Percentiles rank a stretch among this genome's conserved stretches.
phyloP scores from a whole-genome alignment of 352 stramenopile species.

The Phytophthora quininea region DNA sequence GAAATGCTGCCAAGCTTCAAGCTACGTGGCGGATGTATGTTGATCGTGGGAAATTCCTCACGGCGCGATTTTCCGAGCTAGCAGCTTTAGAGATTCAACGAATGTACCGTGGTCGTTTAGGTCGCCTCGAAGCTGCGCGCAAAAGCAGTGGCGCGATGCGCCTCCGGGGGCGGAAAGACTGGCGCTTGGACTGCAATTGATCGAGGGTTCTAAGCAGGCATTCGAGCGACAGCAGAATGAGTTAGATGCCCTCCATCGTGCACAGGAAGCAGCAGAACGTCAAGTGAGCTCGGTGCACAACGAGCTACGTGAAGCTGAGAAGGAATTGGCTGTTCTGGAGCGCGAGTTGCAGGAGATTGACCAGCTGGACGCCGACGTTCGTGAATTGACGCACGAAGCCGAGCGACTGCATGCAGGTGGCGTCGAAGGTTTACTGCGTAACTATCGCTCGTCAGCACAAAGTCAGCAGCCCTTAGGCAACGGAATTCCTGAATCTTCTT shows the following conservation, averaged over 20 bases:
- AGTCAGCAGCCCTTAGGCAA: constrained; percentile 49
- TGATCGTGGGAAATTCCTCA: constrained; percentile 69
- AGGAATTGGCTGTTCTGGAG: constrained; percentile 91
- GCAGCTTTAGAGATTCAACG: constrained; percentile 92
- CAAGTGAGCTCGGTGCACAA: constrained; percentile 91
- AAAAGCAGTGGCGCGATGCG: constrained; percentile 90
- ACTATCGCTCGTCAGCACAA: constrained; percentile 31
- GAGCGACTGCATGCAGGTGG: constrained; percentile 79
- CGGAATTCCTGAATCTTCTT: constrained; percentile 41
- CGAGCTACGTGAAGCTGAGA: constrained; percentile 91
- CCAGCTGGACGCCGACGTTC: constrained; percentile 90
- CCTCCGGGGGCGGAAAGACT: constrained; percentile 89
- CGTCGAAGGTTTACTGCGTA: constrained; percentile 57
- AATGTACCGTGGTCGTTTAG: constrained; percentile 87
- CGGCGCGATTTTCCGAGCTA: constrained; percentile 63
- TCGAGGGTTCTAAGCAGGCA: constrained; percentile 93
- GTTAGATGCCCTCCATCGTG: constrained; percentile 91
- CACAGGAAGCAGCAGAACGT: constrained; percentile 88
- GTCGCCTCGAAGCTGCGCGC: constrained; percentile 58
- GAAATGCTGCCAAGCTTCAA: constrained; percentile 82
- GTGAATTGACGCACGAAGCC: constrained; percentile 91
- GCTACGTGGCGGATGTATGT: constrained; percentile 90
- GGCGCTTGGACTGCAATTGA: constrained; percentile 89
- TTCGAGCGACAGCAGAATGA: constrained; percentile 93
- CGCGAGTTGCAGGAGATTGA: constrained; percentile 93